These are phyloP conservation scores for Oryza meridionalis DNA, from an alignment of 176 grass and related monocot genomes.

Conservation along the genomic window DNA sequence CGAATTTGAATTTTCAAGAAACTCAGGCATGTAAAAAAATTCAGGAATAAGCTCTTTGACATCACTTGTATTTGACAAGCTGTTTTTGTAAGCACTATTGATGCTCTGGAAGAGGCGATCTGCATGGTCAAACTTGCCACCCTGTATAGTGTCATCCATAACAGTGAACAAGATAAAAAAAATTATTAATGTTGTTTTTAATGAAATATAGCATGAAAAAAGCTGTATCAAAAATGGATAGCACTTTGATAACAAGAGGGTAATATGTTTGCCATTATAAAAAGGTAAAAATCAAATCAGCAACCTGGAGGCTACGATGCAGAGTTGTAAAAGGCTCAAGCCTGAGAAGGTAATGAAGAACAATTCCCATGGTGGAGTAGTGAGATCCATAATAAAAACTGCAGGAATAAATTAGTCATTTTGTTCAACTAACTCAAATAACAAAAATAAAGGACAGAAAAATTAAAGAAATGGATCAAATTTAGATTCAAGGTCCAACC, in stretches of 20 bases:
- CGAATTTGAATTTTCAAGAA: constrained; percentile 88
- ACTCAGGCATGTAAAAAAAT: constrained; percentile 99
- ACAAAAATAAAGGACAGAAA: constrained; percentile 5
- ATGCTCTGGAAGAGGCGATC: constrained; percentile 97
- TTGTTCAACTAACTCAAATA: constrained; percentile 24
- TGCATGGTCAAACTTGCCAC: constrained; percentile 98
- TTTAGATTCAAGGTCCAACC: constrained; percentile 47
- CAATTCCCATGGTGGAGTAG: constrained; percentile 99
- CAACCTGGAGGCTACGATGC: constrained; percentile 58
- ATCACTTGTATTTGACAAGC: constrained; percentile 97
- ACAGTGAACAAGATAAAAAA: constrained; percentile 35
- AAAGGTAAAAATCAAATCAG: constrained; percentile 34
- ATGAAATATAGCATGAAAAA: constrained; percentile 6
- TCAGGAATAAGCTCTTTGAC: constrained; percentile 98
- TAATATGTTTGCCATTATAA: constrained; percentile 12
- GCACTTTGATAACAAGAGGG: constrained; percentile 11
- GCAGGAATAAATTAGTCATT: constrained; percentile 35
- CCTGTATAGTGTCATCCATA: constrained; percentile 46
- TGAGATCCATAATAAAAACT: constrained; percentile 99
- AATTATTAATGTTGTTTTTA: constrained; percentile 22
- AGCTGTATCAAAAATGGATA: constrained; percentile 42
- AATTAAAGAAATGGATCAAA: not conserved
- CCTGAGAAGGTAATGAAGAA: constrained; percentile 95
- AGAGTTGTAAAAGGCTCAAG: constrained; percentile 67
- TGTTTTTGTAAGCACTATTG: constrained; percentile 82